phyloP scores from a whole-genome alignment of 2,329 filamentous ascomycete species.

The Pseudocercospora fijiensis region DNA sequence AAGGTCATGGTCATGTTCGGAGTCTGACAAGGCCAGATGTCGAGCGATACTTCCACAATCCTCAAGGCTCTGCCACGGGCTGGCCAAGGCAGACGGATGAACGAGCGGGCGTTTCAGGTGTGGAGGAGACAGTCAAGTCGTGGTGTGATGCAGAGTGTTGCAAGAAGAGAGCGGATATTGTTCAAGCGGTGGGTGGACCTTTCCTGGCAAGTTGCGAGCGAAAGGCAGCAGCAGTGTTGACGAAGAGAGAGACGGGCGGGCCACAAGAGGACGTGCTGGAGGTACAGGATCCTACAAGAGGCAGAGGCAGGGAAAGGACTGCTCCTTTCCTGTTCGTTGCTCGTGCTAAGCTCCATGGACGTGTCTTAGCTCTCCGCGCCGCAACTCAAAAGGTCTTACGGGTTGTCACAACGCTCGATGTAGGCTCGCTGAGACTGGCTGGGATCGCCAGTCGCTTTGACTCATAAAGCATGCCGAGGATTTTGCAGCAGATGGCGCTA shows the following conservation, averaged over 20 bases:
- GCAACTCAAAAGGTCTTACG: constrained; percentile 23
- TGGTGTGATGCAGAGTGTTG: constrained; percentile 17
- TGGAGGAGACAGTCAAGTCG: constrained; percentile 6
- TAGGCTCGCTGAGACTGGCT: constrained; percentile 23
- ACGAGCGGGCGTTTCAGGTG: constrained; percentile 10
- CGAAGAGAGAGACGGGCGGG: constrained; percentile 4
- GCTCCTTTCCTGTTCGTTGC: constrained; percentile 17
- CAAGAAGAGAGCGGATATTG: neutral
- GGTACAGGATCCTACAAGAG: constrained; percentile 6
- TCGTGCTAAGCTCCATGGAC: constrained; percentile 24
- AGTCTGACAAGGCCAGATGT: constrained; percentile 1
- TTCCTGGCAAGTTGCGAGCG: neutral
- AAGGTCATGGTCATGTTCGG: constrained; percentile 31
- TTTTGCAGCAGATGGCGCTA: constrained; percentile 16
- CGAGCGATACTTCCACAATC: neutral
- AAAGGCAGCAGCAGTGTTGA: neutral
- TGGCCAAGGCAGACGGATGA: neutral
- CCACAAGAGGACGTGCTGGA: constrained; percentile 7
- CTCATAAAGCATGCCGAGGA: constrained; percentile 19
- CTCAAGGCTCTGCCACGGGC: constrained; percentile 1
- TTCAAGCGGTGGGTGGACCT: neutral
- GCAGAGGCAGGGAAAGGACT: constrained; percentile 12
- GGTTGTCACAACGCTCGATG: constrained; percentile 10
- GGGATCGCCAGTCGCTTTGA: constrained; percentile 20
- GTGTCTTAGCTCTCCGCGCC: constrained; percentile 26